Evolutionary conservation across 306 rosid species (phyloP).

Genomic region (Amphicarpaea edgeworthii): DNA sequence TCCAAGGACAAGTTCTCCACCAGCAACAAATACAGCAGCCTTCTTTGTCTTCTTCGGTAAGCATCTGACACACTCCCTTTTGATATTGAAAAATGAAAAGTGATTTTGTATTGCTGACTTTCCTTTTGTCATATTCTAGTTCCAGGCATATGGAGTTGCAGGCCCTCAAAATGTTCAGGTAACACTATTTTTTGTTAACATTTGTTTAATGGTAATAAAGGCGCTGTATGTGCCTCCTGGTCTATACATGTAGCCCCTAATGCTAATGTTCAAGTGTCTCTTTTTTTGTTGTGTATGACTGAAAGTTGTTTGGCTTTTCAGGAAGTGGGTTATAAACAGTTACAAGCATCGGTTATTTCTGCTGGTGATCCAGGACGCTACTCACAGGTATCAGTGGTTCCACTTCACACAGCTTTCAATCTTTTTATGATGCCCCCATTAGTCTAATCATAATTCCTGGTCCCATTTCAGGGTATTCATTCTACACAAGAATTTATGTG

Average conservation of each 20-base stretch:
- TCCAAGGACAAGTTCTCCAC: constrained; percentile 64
- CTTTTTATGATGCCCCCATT: background rate
- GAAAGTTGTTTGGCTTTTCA: constrained; percentile 42
- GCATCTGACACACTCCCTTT: constrained; percentile 39
- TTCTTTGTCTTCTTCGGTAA: constrained; percentile 60
- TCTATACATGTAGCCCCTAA: constrained; percentile 17
- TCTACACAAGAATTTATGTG: constrained; percentile 81
- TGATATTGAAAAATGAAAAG: constrained; percentile 30
- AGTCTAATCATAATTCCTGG: constrained; percentile 35
- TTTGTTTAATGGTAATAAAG: constrained; percentile 8
- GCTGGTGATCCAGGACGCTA: constrained; percentile 62
- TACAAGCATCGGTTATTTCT: constrained; percentile 50
- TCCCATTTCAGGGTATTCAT: constrained; percentile 66
- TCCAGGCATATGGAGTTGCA: constrained; percentile 66
- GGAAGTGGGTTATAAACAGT: constrained; percentile 68
- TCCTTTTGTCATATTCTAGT: constrained; percentile 55
- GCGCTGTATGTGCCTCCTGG: background rate
- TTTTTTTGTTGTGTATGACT: constrained; percentile 13
- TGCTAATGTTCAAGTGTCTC: background rate
- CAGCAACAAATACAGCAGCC: constrained; percentile 72
- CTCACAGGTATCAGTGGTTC: constrained; percentile 56
- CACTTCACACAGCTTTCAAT: background rate
- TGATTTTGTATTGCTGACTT: constrained; percentile 43
- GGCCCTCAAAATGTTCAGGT: constrained; percentile 77
- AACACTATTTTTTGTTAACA: constrained; percentile 31